A percentile compares a stretch with the other conserved stretches of the same genome.
Conservation (phyloP, 306 rosid genomes). For the Acacia melanoxylon region DNA sequence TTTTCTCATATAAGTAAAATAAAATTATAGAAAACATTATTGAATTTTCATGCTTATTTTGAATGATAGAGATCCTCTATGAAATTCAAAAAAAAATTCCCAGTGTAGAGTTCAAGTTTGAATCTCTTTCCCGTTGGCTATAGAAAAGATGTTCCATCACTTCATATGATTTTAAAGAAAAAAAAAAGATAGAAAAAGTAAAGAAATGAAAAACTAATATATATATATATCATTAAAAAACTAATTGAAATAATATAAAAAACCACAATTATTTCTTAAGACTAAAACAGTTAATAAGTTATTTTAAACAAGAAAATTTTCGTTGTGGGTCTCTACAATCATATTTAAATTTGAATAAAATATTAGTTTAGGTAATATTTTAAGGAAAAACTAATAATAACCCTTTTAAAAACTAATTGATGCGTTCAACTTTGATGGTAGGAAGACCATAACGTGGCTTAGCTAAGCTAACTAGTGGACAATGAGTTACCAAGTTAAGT, state of each 20-base stretch:
- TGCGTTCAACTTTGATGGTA: neutral
- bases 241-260: neutral
- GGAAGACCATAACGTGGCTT: neutral
- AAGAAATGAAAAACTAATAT: no score
- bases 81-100: neutral
- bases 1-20: neutral
- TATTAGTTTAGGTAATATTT: no score
- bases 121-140: neutral
- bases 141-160: neutral
- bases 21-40: neutral
- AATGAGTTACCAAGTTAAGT: slow-evolving; percentile 1
- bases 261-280: neutral
- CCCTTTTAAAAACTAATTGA: no score
- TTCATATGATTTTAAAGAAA: no score
- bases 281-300: neutral
- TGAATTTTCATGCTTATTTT: neutral
- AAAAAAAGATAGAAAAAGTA: neutral
- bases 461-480: neutral
- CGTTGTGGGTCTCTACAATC: neutral
- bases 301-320: neutral
- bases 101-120: neutral
- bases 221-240: no score
- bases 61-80: neutral
- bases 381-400: no score
- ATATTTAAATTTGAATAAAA: neutral